Base-by-base conservation (phyloP, 2,329 filamentous ascomycete species). In the Colletotrichum sp. region DNA sequence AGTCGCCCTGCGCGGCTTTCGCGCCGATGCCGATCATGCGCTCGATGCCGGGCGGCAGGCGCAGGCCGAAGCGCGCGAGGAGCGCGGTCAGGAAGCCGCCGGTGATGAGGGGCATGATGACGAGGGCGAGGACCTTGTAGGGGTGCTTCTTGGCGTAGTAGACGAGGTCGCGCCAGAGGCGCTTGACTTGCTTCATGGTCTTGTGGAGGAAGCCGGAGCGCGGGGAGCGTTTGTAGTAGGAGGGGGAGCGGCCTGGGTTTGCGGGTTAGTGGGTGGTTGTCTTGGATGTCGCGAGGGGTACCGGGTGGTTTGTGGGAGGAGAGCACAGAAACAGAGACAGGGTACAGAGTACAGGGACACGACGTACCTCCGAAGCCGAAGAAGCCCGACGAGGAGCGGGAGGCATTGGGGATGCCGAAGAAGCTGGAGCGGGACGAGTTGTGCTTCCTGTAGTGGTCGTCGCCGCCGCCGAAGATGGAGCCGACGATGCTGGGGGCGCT, bases 81-180 rank as follows among this genome's bases (percentile, higher is more conserved):
- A 98, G 87, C 62, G 94, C 94, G 10, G 93, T 93, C 78, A 98
- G 86, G 32, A 95, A 94, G 36, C 96, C 96, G 67, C 95, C 95
- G 2, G 94, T 96, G 80, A 98, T 87, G 74, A 98, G 89, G 12
- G 96, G 96, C 90, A 98, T 92, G 80, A 98, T 90, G 77, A 98
- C 93, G 77, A 96, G 91, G 88, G 95, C 89, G 87, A 98, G 94
- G 64, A 98, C 94, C 86, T 97, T 97, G 82, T 95, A 86, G 0
- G 96, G 96, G 86, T 98, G 94, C 48, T 92, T 90, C 82, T 95
- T 94, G 80, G 95, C 94, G 86, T 96, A 98, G 83, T 93, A 91
- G 83, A 94, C 89, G 10, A 98, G 92, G 82, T 98, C 93, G 81
- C 94, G 94, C 73, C 98, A 87, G 77, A 98, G 91, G 58, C 94